Conservation (phyloP, 2,329 filamentous ascomycete species). For the Phaeosphaeria sp. region DNA sequence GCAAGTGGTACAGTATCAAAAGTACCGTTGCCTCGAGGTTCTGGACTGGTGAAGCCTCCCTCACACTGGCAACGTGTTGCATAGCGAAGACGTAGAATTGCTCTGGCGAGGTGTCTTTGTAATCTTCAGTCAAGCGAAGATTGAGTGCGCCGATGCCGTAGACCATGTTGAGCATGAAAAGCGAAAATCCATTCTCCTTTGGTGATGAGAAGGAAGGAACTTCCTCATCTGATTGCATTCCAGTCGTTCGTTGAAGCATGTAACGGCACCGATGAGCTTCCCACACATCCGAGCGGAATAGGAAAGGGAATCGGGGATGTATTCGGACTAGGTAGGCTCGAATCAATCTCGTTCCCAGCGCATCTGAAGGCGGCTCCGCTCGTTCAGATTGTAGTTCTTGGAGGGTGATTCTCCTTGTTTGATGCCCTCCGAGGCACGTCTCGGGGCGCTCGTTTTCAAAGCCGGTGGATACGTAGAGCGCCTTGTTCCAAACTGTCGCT, state of each 20-base stretch:
- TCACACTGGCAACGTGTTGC: slow-evolving; percentile 57
- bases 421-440: neutral
- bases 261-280: slow-evolving; percentile 42
- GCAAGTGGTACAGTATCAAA: slow-evolving; percentile 59
- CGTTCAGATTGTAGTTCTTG: slow-evolving; percentile 53
- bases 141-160: slow-evolving; percentile 61
- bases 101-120: slow-evolving; percentile 48
- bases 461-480: slow-evolving; percentile 36
- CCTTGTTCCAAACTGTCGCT: slow-evolving; percentile 62
- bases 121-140: slow-evolving; percentile 57
- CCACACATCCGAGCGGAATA: slow-evolving; percentile 56
- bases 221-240: neutral
- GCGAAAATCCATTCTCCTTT: slow-evolving; percentile 51
- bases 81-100: slow-evolving; percentile 59
- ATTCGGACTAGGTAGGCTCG: slow-evolving; percentile 56
- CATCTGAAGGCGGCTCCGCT: slow-evolving; percentile 56
- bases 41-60: slow-evolving; percentile 57
- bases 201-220: slow-evolving; percentile 6
- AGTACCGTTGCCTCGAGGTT: slow-evolving; percentile 62
- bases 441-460: neutral
- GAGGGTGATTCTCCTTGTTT: slow-evolving; percentile 43
- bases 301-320: slow-evolving; percentile 59
- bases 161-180: slow-evolving; percentile 61
- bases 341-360: slow-evolving; percentile 54
- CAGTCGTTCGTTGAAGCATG: slow-evolving; percentile 1